Evolutionary conservation across 2,329 filamentous ascomycete species (phyloP).

Genomic region (Hymenoscyphus albidus): DNA sequence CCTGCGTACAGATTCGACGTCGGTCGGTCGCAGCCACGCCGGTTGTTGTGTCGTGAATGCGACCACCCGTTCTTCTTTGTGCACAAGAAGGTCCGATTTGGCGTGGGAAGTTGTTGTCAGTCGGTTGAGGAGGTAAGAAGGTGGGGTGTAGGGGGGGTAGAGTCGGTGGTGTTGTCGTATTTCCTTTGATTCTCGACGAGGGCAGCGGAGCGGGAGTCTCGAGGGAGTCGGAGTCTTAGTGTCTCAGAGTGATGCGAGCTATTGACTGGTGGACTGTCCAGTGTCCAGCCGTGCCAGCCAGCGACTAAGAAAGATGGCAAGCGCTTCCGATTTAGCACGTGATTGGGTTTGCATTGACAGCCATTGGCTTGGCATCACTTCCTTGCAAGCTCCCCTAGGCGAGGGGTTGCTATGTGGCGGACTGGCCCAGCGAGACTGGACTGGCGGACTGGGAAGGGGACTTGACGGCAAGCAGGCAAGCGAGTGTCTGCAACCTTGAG

Average conservation of each 20-base stretch:
- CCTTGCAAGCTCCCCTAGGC: background rate
- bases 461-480: background rate
- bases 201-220: background rate
- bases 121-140: background rate
- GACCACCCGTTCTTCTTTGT: background rate
- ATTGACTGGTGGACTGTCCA: background rate
- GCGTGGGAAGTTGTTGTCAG: background rate
- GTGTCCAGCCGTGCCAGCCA: background rate
- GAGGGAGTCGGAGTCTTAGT: background rate
- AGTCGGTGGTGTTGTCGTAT: constrained; percentile 3
- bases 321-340: background rate
- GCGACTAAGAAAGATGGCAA: background rate
- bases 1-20: background rate
- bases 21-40: constrained; percentile 22
- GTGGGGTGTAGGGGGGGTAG: constrained; percentile 5
- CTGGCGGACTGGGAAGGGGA: no score
- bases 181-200: background rate
- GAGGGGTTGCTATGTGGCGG: background rate
- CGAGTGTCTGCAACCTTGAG: background rate
- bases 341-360: background rate
- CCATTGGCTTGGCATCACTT: background rate
- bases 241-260: constrained; percentile 2
- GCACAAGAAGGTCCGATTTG: background rate
- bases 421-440: no score
- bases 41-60: constrained; percentile 8